Evolutionary conservation across 768 basidiomycete genomes (phyloP).

Genomic region (Boletus bicolor): DNA sequence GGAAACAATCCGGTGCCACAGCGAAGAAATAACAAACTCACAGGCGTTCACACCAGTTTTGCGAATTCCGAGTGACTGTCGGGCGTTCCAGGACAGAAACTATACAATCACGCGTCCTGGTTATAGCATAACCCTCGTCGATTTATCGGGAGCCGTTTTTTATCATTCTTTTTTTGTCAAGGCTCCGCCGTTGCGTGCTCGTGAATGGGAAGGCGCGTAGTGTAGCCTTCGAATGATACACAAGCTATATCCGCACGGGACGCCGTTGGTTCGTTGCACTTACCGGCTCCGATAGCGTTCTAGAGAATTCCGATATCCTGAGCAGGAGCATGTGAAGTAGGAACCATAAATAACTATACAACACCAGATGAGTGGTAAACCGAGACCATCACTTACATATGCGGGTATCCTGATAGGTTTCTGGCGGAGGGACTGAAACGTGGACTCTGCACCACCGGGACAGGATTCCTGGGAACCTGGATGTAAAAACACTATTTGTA

Average conservation of each 20-base stretch:
- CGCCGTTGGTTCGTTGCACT: neutral
- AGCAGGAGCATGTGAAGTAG: constrained; percentile 6
- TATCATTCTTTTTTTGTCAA: constrained; percentile 2
- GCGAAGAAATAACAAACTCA: constrained; percentile 7
- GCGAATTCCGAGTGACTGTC: constrained; percentile 15
- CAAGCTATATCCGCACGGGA: neutral
- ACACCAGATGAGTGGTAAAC: neutral
- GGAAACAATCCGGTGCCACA: constrained; percentile 16
- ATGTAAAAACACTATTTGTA: neutral
- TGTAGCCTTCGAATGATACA: neutral
- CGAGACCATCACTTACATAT: constrained; percentile 15
- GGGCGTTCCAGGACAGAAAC: constrained; percentile 1
- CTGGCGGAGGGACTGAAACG: neutral
- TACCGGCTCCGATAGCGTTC: constrained; percentile 11
- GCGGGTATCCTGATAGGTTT: constrained; percentile 13
- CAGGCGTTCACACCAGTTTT: constrained; percentile 8
- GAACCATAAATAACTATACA: constrained; percentile 10
- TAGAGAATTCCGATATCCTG: neutral
- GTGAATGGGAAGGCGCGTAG: neutral
- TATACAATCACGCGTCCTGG: neutral
- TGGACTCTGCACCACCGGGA: neutral
- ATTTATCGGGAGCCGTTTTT: constrained; percentile 13
- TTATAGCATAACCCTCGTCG: constrained; percentile 4
- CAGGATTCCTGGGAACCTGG: constrained; percentile 12
- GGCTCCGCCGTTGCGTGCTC: neutral